A percentile compares a stretch with the other conserved stretches of the same genome.
Conservation (phyloP, 2,329 filamentous ascomycete species). For the Xylogone sp. region DNA sequence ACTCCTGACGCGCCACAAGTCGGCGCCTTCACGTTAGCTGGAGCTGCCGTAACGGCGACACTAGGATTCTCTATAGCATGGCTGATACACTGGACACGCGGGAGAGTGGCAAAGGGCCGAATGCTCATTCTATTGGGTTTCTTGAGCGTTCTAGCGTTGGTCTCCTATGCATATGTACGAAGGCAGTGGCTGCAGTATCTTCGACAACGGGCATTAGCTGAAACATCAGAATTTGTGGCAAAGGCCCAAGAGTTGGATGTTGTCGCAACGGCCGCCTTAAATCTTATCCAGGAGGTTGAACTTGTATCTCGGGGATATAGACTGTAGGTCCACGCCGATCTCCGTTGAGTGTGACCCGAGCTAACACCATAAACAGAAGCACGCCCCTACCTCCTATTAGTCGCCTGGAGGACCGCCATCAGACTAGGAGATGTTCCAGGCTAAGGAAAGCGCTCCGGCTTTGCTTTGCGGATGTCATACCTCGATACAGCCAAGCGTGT, state of each 20-base stretch:
- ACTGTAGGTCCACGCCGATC: conserved; percentile 50
- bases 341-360: conserved; percentile 2
- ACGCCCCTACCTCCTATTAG: conserved; percentile 88
- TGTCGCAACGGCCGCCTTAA: conserved; percentile 69
- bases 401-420: conserved; percentile 78
- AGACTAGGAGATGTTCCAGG: conserved; percentile 73
- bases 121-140: conserved; percentile 43
- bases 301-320: conserved; percentile 87
- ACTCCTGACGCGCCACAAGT: conserved; percentile 17
- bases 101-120: conserved; percentile 54
- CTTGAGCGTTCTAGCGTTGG: conserved; percentile 45
- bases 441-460: conserved; percentile 72
- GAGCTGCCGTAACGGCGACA: conserved; percentile 61
- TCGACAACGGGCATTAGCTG: conserved; percentile 67
- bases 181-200: conserved; percentile 80
- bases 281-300: conserved; percentile 91
- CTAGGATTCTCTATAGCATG: conserved; percentile 55
- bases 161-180: conserved; percentile 69
- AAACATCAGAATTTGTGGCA: conserved; percentile 64
- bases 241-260: conserved; percentile 80
- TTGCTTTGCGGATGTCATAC: conserved; percentile 66
- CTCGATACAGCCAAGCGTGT: conserved; percentile 68
- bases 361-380: conserved; percentile 53
- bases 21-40: conserved; percentile 53
- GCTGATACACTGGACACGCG: conserved; percentile 67